Percentiles rank a stretch among this genome's conserved stretches.
Evolutionary conservation across 192 early-diverging fungal genomes (phyloP).

Genomic region (Neocallimastix lanati): DNA sequence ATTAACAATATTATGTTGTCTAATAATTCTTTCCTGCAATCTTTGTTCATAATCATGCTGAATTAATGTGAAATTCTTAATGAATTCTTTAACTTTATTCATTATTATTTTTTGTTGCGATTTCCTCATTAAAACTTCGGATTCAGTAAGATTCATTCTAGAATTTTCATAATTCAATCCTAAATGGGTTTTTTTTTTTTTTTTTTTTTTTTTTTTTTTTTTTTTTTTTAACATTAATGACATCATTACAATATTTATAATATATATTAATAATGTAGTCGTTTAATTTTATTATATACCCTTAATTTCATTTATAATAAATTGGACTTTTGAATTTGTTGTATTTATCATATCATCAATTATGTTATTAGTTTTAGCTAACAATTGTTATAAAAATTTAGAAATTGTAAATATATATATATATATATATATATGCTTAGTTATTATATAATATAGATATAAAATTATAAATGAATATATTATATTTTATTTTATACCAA

Average conservation of each 20-base stretch:
- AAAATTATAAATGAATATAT: no score
- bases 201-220: no score
- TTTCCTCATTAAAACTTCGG: neutral
- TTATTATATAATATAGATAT: no score
- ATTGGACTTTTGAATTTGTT: neutral
- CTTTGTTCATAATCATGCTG: neutral
- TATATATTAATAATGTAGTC: no score
- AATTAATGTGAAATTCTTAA: neutral
- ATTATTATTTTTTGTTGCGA: neutral
- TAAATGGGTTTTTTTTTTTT: neutral
- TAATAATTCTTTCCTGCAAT: neutral
- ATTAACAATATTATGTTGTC: neutral
- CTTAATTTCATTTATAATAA: neutral
- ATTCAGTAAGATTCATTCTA: neutral
- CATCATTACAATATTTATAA: no score
- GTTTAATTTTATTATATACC: no score
- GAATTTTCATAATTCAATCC: neutral
- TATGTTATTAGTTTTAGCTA: neutral
- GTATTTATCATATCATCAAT: neutral
- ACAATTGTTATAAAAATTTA: no score
- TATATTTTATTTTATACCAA: no score
- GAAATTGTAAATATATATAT: no score
- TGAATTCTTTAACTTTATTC: neutral
- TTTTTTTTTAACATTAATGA: no score
- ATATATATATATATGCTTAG: no score